These are phyloP conservation scores for Acidiella bohemica DNA, from an alignment of 495 filamentous ascomycete species.

Conservation along the genomic window DNA sequence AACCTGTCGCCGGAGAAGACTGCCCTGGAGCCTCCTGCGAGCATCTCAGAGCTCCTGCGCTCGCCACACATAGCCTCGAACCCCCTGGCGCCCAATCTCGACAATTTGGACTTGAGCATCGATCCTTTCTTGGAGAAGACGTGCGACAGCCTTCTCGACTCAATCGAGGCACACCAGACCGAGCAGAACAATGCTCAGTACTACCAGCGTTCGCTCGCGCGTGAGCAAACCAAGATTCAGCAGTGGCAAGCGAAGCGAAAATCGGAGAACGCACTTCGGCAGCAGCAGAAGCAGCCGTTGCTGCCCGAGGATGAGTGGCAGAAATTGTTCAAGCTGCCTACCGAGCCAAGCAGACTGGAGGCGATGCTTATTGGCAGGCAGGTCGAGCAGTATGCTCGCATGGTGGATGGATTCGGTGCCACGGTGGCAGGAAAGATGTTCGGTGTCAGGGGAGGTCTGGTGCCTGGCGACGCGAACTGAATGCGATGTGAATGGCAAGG, in stretches of 20 bases:
- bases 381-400: conserved; percentile 94
- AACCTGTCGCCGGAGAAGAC: conserved; percentile 36
- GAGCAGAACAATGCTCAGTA: conserved; percentile 99
- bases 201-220: conserved; percentile 86
- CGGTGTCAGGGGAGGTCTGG: conserved; percentile 59
- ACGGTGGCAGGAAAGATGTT: conserved; percentile 94
- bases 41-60: conserved; percentile 57
- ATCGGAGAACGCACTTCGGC: conserved; percentile 75
- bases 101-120: conserved; percentile 76
- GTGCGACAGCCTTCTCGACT: conserved; percentile 85
- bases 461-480: conserved; percentile 29
- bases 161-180: conserved; percentile 92
- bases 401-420: conserved; percentile 93
- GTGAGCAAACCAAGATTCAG: conserved; percentile 91
- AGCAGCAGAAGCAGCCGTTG: conserved; percentile 71
- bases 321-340: conserved; percentile 88
- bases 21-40: conserved; percentile 57
- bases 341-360: conserved; percentile 85
- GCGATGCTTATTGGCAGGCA: conserved; percentile 84
- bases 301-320: conserved; percentile 98
- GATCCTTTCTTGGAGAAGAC: conserved; percentile 99
- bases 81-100: conserved; percentile 73
- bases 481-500: no score
- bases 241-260: conserved; percentile 93
- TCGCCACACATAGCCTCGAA: conserved; percentile 35